Evolutionary conservation across 306 rosid species (phyloP).

Genomic region (Clitoria ternatea): DNA sequence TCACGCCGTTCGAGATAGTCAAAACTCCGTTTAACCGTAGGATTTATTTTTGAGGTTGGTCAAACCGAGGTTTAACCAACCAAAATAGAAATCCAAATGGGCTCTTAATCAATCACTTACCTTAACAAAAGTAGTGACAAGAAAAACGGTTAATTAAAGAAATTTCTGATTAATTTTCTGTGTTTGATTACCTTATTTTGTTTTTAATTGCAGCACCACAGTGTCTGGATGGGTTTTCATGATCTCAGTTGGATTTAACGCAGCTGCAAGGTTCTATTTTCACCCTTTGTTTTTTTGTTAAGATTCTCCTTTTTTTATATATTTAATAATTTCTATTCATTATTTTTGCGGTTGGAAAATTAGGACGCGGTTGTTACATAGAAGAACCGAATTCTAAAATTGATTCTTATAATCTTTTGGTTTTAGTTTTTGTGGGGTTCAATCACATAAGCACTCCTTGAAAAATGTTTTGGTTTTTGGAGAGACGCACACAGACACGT

Average conservation of each 20-base stretch:
- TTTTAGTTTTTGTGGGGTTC: not conserved
- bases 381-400: not conserved
- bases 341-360: not conserved
- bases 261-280: conserved; percentile 89
- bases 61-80: no score
- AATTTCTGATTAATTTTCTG: no score
- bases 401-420: not conserved
- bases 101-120: no score
- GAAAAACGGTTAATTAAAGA: no score
- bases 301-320: not conserved
- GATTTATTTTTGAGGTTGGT: no score
- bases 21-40: no score
- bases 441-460: not conserved
- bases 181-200: no score
- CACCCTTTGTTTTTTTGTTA: no score
- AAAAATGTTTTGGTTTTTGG: not conserved
- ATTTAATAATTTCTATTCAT: not conserved
- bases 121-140: no score
- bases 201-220: conserved; percentile 45
- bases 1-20: no score
- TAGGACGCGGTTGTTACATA: not conserved
- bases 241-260: conserved; percentile 87
- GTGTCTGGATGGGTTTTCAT: conserved; percentile 70
- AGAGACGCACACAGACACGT: not conserved
- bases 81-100: no score